phyloP scores from a whole-genome alignment of 192 early-diverging fungal genomes.

The Coemansia sp. region DNA sequence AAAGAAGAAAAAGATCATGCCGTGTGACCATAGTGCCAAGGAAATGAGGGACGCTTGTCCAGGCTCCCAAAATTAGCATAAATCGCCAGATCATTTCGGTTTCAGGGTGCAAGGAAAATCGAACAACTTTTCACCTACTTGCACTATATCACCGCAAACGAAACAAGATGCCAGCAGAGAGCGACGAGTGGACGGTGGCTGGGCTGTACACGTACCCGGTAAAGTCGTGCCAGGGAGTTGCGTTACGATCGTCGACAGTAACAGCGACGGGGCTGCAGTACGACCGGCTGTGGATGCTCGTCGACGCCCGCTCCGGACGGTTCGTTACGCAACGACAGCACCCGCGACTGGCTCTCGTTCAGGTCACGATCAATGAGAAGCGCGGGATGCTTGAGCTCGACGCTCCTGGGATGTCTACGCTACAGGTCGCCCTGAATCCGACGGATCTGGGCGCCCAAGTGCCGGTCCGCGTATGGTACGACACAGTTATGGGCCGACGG shows the following conservation, averaged over 20 bases:
- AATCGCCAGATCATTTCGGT: not conserved
- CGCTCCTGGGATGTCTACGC: conserved; percentile 14
- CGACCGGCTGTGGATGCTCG: conserved; percentile 51
- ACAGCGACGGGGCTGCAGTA: conserved; percentile 34
- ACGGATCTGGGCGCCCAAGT: conserved; percentile 11
- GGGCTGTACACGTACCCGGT: conserved; percentile 48
- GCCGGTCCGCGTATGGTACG: conserved; percentile 44
- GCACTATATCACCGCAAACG: too few species aligned
- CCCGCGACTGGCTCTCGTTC: conserved; percentile 32
- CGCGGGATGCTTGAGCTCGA: conserved; percentile 18
- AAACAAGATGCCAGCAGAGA: not conserved
- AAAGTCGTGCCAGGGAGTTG: conserved; percentile 35
- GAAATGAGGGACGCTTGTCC: too few species aligned
- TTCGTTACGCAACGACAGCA: conserved; percentile 46
- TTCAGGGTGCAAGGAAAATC: not conserved
- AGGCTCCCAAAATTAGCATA: too few species aligned
- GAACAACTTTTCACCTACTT: not conserved
- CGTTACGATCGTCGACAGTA: conserved; percentile 12
- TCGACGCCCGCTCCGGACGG: conserved; percentile 21
- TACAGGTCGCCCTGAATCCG: conserved; percentile 37
- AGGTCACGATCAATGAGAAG: conserved; percentile 14
- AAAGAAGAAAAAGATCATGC: conserved; percentile 5
- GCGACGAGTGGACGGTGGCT: conserved; percentile 18
- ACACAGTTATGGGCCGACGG: conserved; percentile 32
- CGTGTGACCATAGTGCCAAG: too few species aligned